These are phyloP conservation scores for Naematelia aurantialba DNA, from an alignment of 768 basidiomycete genomes.

Conservation along the genomic window DNA sequence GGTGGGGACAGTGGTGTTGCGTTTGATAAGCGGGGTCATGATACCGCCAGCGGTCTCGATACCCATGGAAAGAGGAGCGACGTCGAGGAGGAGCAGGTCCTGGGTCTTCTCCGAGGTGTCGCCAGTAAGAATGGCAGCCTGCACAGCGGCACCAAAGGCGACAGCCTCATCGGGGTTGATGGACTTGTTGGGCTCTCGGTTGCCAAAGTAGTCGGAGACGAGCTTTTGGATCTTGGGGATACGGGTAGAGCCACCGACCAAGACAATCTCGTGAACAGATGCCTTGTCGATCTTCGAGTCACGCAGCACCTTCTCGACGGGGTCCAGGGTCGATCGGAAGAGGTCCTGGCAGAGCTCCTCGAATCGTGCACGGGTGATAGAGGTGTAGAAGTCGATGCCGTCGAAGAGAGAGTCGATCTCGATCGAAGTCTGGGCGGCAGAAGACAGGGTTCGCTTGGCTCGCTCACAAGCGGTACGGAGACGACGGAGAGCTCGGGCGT, in stretches of 20 bases:
- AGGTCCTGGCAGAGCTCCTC: constrained; percentile 53
- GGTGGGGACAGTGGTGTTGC: constrained; percentile 97
- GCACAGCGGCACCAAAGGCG: constrained; percentile 96
- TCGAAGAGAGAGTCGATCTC: constrained; percentile 98
- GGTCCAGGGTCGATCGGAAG: constrained; percentile 52
- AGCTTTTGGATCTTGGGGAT: constrained; percentile 99
- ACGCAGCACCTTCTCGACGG: constrained; percentile 95
- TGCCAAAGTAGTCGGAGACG: constrained; percentile 93
- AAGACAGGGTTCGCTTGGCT: constrained; percentile 97
- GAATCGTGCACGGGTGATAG: constrained; percentile 91
- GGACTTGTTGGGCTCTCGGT: constrained; percentile 89
- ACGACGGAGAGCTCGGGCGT: constrained; percentile 93
- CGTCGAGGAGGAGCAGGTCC: constrained; percentile 92
- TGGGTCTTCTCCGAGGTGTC: constrained; percentile 88
- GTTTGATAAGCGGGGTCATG: constrained; percentile 90
- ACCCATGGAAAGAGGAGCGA: constrained; percentile 94
- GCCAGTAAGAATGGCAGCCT: constrained; percentile 96
- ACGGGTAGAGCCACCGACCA: constrained; percentile 73
- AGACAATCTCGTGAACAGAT: constrained; percentile 73
- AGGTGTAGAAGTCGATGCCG: constrained; percentile 98
- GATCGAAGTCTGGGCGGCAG: constrained; percentile 90
- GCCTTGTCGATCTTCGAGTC: constrained; percentile 98
- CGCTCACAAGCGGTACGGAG: constrained; percentile 97
- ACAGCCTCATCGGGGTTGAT: constrained; percentile 99
- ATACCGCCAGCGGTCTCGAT: constrained; percentile 99